Percentiles rank a stretch among this genome's conserved stretches.
Evolutionary conservation across 2,329 filamentous ascomycete species (phyloP).

Genomic region (Hypoxylon sp.): DNA sequence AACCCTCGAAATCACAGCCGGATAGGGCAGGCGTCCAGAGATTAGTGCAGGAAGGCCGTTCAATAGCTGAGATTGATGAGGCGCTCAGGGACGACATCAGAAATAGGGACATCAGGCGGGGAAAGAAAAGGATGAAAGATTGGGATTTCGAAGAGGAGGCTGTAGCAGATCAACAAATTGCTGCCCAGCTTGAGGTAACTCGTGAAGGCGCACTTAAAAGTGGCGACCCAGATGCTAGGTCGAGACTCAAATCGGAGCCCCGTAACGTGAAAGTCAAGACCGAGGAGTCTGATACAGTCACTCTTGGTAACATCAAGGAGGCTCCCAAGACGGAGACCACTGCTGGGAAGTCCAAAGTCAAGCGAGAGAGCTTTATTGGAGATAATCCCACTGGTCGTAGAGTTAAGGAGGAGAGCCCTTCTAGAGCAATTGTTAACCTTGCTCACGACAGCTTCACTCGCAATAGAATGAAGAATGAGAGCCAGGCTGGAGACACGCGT

Average conservation of each 20-base stretch:
- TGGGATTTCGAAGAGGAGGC: background rate
- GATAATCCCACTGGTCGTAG: background rate
- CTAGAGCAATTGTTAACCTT: background rate
- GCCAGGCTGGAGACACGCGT: background rate
- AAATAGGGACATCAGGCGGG: background rate
- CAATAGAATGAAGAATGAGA: background rate
- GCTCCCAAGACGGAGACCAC: background rate
- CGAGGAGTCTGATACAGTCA: background rate
- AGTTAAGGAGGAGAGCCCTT: background rate
- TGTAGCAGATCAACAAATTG: background rate
- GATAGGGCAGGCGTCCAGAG: background rate
- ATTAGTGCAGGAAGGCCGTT: background rate
- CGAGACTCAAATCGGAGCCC: background rate
- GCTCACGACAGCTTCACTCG: background rate
- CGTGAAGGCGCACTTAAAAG: background rate
- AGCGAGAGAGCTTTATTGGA: background rate
- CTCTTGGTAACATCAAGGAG: background rate
- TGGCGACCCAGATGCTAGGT: background rate
- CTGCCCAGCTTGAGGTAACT: background rate
- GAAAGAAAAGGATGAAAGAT: slow-evolving; percentile 1
- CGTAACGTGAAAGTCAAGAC: background rate
- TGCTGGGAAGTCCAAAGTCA: background rate
- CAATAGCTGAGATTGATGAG: slow-evolving; percentile 17
- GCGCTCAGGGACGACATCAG: background rate
- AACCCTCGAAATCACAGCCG: background rate